Conservation (phyloP, 768 basidiomycete genomes). For the Boletus subcaerulescens region DNA sequence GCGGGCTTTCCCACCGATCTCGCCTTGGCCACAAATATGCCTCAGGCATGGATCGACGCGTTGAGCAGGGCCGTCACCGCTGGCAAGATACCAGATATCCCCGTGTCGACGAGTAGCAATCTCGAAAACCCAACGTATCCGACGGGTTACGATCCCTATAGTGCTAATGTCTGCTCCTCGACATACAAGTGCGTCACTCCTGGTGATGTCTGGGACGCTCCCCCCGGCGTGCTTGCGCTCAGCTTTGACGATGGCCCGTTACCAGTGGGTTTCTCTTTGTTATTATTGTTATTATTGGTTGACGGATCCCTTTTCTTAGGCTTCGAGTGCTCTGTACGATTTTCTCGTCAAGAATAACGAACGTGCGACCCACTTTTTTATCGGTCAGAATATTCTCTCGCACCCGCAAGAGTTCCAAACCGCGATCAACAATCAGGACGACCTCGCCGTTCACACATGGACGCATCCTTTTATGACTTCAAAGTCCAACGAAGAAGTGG, state of each 20-base stretch:
- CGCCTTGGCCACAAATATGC: constrained; percentile 52
- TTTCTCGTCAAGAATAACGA: constrained; percentile 67
- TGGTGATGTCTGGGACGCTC: constrained; percentile 76
- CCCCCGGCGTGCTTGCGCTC: constrained; percentile 59
- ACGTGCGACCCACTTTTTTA: constrained; percentile 86
- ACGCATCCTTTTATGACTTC: constrained; percentile 83
- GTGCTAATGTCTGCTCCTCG: constrained; percentile 68
- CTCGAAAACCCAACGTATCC: constrained; percentile 38
- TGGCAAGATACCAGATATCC: constrained; percentile 72
- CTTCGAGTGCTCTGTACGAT: constrained; percentile 49
- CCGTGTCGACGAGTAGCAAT: constrained; percentile 40
- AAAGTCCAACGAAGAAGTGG: constrained; percentile 59
- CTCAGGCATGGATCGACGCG: constrained; percentile 69
- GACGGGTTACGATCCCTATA: constrained; percentile 36
- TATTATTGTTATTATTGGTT: background rate
- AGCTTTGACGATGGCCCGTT: constrained; percentile 84
- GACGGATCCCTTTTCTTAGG: constrained; percentile 24
- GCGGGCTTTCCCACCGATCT: constrained; percentile 53
- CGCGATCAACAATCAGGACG: constrained; percentile 43
- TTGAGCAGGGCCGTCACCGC: constrained; percentile 62
- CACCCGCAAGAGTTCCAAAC: constrained; percentile 53
- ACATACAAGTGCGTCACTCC: constrained; percentile 63
- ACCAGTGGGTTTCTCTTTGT: constrained; percentile 31
- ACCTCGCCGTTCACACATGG: constrained; percentile 51
- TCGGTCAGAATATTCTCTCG: constrained; percentile 70